Base-by-base conservation (phyloP, 306 rosid species). In the Alnus glutinosa region DNA sequence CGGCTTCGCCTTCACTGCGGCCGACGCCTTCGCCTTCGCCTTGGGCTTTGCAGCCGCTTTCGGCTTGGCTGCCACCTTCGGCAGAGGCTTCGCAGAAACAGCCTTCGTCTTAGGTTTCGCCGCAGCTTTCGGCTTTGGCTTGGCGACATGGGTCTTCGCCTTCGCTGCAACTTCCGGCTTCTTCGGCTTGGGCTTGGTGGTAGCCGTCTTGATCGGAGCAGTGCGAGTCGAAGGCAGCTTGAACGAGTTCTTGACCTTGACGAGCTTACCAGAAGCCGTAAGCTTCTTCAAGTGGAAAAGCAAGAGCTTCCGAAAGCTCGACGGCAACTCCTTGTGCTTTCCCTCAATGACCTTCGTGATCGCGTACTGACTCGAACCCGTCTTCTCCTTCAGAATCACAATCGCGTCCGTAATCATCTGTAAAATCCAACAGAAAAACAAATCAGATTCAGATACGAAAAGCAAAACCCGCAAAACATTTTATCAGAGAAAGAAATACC, bases 311-410 rank as follows among this genome's bases (percentile, higher is more conserved):
- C 82, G 85, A 85, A 87, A 96, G 34, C 88, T 89, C 0, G 94
- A 42, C 0, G 97, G 94, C 3, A 96, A 78, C 0, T 86, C 79
- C 81, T 91, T 96, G 15, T 96, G 93, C 82, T 93, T 90, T 76
- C 84, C 93, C 50, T 93, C 99, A 14, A 89, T 85, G 75, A 88
- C 88, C 76, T 89, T 93, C 0, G 97, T 81, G 13, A 96, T 90
- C 59, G 99, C 99, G 18, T 90, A 83, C 85, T 93, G 99, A 75
- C 99, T 96, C n/a, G 99, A 96, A 62, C 99, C 99, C 0, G 89
- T 90, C 71, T 92, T 90, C 83, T 96, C 99, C 32, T 96, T 93
- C 50, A 96, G 67, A 36, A 84, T 58, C 32, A 76, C 77, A 30
- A 96, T 90, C 9, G 99, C 99, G 2, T 91, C 97, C 14, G 76